phyloP scores from a whole-genome alignment of 2,329 filamentous ascomycete species.

The Colletotrichum sp. region DNA sequence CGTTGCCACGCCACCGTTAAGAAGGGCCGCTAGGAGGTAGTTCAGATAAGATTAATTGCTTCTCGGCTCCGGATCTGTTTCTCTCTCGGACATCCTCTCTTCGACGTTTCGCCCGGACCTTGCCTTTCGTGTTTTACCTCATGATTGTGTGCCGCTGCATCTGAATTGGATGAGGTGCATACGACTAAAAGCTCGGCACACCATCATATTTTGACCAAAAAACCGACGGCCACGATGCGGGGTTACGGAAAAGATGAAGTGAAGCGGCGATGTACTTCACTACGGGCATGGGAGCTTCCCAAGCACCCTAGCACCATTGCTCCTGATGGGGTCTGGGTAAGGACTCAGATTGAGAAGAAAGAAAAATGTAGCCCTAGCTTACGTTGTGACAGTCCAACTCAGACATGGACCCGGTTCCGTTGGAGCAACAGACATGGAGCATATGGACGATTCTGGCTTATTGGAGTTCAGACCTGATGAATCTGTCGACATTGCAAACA shows the following conservation, averaged over 20 bases:
- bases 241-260: conserved; percentile 27
- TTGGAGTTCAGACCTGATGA: conserved; percentile 41
- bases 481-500: conserved; percentile 38
- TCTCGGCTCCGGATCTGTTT: neutral
- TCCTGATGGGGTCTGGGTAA: conserved; percentile 46
- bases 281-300: conserved; percentile 50
- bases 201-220: neutral
- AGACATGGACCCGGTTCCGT: conserved; percentile 18
- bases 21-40: neutral
- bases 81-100: neutral
- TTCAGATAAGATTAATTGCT: neutral
- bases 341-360: neutral
- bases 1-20: neutral
- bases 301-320: conserved; percentile 53
- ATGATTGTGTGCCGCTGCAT: neutral
- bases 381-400: neutral
- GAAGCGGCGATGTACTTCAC: conserved; percentile 42
- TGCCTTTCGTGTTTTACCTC: neutral
- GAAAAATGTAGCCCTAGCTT: neutral
- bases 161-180: neutral
- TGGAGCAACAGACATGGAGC: conserved; percentile 34
- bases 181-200: neutral
- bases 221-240: conserved; percentile 22
- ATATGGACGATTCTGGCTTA: conserved; percentile 39
- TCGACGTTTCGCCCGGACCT: neutral